Percentiles rank a stretch among this genome's conserved stretches.
These are phyloP conservation scores for Diaporthe destruens DNA, from an alignment of 2,329 filamentous ascomycete genomes.

Conservation along the genomic window DNA sequence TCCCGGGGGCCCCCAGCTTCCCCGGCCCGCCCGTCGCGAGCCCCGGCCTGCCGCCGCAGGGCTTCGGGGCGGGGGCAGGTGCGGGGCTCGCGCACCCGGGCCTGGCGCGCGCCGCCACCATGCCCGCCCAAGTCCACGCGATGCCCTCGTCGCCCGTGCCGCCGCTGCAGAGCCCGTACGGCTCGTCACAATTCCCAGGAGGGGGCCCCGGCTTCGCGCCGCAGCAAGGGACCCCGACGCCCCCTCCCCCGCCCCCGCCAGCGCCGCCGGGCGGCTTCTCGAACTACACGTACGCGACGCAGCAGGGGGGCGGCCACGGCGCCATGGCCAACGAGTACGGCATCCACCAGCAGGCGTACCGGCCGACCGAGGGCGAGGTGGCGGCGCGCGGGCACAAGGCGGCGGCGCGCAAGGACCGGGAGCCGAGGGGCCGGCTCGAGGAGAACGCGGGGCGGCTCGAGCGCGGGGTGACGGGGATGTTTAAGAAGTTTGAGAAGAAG, in stretches of 20 bases:
- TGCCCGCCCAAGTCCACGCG: slow-evolving; percentile 56
- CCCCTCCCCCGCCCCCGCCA: slow-evolving; percentile 51
- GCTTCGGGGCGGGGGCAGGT: slow-evolving; percentile 51
- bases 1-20: slow-evolving; percentile 55
- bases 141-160: slow-evolving; percentile 57
- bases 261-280: slow-evolving; percentile 68
- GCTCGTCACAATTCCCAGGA: slow-evolving; percentile 54
- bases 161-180: slow-evolving; percentile 58
- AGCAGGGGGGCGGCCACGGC: slow-evolving; percentile 45
- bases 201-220: slow-evolving; percentile 59
- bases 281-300: slow-evolving; percentile 61
- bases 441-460: slow-evolving; percentile 76
- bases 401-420: slow-evolving; percentile 60
- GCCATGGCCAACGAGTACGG: slow-evolving; percentile 60
- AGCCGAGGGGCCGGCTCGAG: slow-evolving; percentile 68
- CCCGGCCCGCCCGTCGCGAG: slow-evolving; percentile 55
- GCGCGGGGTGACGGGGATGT: slow-evolving; percentile 76
- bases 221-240: slow-evolving; percentile 47
- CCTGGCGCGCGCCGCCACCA: slow-evolving; percentile 62
- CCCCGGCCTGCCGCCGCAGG: slow-evolving; percentile 57
- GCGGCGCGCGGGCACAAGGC: slow-evolving; percentile 57
- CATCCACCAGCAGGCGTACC: slow-evolving; percentile 77
- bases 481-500: slow-evolving; percentile 85
- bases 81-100: slow-evolving; percentile 60
- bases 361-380: slow-evolving; percentile 74